These are phyloP conservation scores for Nasturtium officinale DNA, from an alignment of 345 rosid genomes.

Conservation along the genomic window DNA sequence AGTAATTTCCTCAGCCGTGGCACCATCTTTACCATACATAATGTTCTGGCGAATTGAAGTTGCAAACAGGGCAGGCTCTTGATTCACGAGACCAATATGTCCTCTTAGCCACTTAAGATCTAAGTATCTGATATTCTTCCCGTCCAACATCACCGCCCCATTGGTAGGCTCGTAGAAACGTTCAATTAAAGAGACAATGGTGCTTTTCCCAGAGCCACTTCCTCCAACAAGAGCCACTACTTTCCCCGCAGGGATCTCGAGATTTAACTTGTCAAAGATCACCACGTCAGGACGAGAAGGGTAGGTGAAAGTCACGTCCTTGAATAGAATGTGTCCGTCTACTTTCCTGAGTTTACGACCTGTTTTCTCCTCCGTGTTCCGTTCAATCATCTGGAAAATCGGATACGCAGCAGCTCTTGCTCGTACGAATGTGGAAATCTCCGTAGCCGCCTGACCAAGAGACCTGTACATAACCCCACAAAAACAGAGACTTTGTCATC, in stretches of 20 bases:
- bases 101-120: constrained; percentile 87
- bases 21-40: constrained; percentile 80
- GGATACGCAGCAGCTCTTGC: constrained; percentile 95
- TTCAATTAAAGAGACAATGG: constrained; percentile 80
- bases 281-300: constrained; percentile 83
- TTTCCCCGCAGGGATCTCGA: constrained; percentile 77
- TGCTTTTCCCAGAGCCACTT: constrained; percentile 98
- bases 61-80: constrained; percentile 90
- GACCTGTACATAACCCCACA: constrained; percentile 52
- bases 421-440: constrained; percentile 71
- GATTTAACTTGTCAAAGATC: constrained; percentile 62
- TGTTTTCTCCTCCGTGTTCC: constrained; percentile 54
- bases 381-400: constrained; percentile 86
- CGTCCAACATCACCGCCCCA: constrained; percentile 69
- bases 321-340: constrained; percentile 70
- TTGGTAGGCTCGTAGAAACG: constrained; percentile 83
- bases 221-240: constrained; percentile 93
- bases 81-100: constrained; percentile 88
- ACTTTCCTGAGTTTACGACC: constrained; percentile 57
- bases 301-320: constrained; percentile 70
- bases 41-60: constrained; percentile 80
- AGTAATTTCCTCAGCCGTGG: constrained; percentile 63
- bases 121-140: constrained; percentile 58
- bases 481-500: not conserved
- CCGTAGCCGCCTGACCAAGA: constrained; percentile 88